Conservation (phyloP, 2,329 filamentous ascomycete species). For the Talaromyces sp. region DNA sequence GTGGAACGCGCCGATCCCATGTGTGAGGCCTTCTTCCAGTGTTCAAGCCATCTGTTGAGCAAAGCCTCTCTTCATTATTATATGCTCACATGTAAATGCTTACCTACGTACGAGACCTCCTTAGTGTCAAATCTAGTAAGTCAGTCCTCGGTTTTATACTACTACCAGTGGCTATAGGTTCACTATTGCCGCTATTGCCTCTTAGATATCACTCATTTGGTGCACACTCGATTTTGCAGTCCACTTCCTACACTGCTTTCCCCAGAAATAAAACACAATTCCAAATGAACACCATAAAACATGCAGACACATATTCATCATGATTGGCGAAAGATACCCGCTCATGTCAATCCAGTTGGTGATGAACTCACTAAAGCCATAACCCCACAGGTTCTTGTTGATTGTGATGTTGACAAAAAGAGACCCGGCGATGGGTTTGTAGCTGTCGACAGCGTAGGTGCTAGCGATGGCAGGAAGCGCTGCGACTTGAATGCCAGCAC, state of each 20-base stretch:
- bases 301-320: slow-evolving; percentile 56
- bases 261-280: slow-evolving; percentile 55
- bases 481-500: slow-evolving; percentile 56
- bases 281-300: slow-evolving; percentile 54
- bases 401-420: slow-evolving; percentile 53
- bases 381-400: slow-evolving; percentile 11
- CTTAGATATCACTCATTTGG: slow-evolving; percentile 35
- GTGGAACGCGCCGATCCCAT: too few species aligned
- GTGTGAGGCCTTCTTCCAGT: too few species aligned
- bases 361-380: slow-evolving; percentile 51
- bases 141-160: too few species aligned
- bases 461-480: slow-evolving; percentile 58
- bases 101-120: too few species aligned
- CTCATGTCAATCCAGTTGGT: slow-evolving; percentile 49
- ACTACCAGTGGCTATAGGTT: too few species aligned
- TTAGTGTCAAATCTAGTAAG: too few species aligned
- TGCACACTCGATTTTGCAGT: slow-evolving; percentile 55
- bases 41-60: too few species aligned
- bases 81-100: too few species aligned
- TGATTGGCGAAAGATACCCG: slow-evolving; percentile 56
- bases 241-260: slow-evolving; percentile 58
- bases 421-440: slow-evolving; percentile 59
- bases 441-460: slow-evolving; percentile 60
- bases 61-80: too few species aligned
- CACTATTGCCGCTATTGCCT: not conserved